Percentiles rank a stretch among this genome's conserved stretches.
Evolutionary conservation across 140 eudicot genomes (phyloP).

Genomic region (Ambrosia hybrid): DNA sequence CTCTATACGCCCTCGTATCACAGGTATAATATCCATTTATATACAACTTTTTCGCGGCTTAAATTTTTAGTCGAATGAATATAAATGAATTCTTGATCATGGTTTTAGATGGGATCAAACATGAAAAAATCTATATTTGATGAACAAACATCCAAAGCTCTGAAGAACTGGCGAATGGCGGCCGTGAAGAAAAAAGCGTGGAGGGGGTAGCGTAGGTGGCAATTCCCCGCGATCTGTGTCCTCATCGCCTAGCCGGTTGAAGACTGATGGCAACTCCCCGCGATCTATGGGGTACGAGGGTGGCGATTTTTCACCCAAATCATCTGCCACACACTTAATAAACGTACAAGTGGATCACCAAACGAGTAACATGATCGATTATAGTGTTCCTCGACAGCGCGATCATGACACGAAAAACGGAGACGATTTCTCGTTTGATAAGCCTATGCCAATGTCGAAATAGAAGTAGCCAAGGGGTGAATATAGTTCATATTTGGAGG

Average conservation of each 20-base stretch:
- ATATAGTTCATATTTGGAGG: slow-evolving; percentile 28
- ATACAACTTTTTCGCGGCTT: too few species aligned
- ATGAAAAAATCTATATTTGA: slow-evolving; percentile 85
- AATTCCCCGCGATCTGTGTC: slow-evolving; percentile 35
- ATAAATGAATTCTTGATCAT: not conserved
- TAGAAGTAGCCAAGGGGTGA: slow-evolving; percentile 6
- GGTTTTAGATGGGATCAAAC: slow-evolving; percentile 75
- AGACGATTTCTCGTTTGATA: slow-evolving; percentile 74
- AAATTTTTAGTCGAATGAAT: not conserved
- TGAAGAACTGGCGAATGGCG: slow-evolving; percentile 64
- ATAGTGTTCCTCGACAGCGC: slow-evolving; percentile 19
- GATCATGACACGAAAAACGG: slow-evolving; percentile 32
- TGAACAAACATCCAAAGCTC: slow-evolving; percentile 78
- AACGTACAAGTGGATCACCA: slow-evolving; percentile 42
- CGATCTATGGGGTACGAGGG: slow-evolving; percentile 39
- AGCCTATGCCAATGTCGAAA: slow-evolving; percentile 29
- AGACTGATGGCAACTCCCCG: slow-evolving; percentile 66
- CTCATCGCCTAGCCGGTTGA: slow-evolving; percentile 72
- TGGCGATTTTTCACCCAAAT: slow-evolving; percentile 25
- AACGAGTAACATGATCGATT: slow-evolving; percentile 28
- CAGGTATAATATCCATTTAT: slow-evolving; percentile 56
- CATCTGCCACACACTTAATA: slow-evolving; percentile 37
- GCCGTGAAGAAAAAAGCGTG: slow-evolving; percentile 59
- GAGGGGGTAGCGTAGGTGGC: slow-evolving; percentile 30
- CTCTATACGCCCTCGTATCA: slow-evolving; percentile 83